Evolutionary conservation across 805 yeast genomes (phyloP), one percentile per base, ranked within the genome.

Genomic region (Candida peoriensis): DNA sequence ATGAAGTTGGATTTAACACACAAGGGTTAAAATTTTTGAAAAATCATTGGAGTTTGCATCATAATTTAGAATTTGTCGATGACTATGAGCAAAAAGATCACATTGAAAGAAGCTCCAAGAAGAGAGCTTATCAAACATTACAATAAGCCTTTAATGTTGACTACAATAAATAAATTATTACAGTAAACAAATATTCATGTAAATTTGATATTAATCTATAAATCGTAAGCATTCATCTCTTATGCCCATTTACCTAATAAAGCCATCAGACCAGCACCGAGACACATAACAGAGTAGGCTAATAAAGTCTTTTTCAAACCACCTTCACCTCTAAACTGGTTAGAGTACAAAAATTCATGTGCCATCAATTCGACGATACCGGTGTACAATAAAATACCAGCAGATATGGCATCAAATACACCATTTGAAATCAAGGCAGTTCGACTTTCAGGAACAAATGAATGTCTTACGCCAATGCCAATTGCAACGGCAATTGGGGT

Each of bases 291-390:
- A 34, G 68, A 44, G 49, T 66, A 78, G 8, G 80, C 85, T 25
- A 47, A 39, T 11, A 75, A 34, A 72, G 73, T 73, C 38, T 60
- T 73, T 40, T 62, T 64, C 31, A 74, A 62, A 2, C 80, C 76
- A 24, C 57, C 61, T n/a, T 61, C 54, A n/a, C 83, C 80, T 48
- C 76, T 76, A 54, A 82, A 77, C 46, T 75, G 81, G 35, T 68
- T 73, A 14, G 81, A 68, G 53, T 68, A 73, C 38, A 79, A 61
- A 37, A 81, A 78, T 46, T 85, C 94, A 47, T 77, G 80, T 3
- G 90, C 93, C 79, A 84, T 72, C 38, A 84, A 62, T 55, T 84
- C 94, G 10, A 84, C 84, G 28, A 83, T 54, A 37, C 89, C 86
- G 17, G 88, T 80, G 58, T 84, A 85, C 20, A 84, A 63, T 47